These are phyloP conservation scores for Macrophomina tecta DNA, from an alignment of 2,329 filamentous ascomycete genomes.

Conservation along the genomic window DNA sequence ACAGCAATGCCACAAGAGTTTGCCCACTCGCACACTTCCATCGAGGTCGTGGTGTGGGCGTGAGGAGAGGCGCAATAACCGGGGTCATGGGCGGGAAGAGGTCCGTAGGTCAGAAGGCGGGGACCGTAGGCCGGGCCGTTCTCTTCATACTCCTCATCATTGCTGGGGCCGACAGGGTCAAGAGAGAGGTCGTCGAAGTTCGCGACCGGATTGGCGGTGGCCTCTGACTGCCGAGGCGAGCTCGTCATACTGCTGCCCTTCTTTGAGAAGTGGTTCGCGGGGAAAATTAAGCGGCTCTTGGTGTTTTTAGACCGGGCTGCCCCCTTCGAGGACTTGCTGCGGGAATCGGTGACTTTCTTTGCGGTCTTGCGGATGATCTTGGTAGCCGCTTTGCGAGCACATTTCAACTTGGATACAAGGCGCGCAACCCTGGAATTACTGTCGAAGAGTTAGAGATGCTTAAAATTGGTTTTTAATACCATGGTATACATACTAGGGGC, in stretches of 20 bases:
- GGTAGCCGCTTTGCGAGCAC: background rate
- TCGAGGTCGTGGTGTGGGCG: background rate
- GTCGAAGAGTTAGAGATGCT: background rate
- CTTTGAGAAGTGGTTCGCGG: too few relatives aligned
- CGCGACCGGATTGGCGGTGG: too few relatives aligned
- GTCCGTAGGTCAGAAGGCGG: background rate
- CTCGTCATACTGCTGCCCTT: too few relatives aligned
- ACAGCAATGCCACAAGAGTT: background rate
- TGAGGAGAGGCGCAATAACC: background rate
- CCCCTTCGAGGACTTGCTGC: background rate
- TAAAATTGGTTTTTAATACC: background rate
- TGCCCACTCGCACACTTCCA: slow-evolving; percentile 9
- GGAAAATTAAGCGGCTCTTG: too few relatives aligned
- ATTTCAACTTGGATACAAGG: background rate
- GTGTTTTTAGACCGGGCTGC: too few relatives aligned
- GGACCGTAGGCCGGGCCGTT: background rate
- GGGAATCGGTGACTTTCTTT: too few relatives aligned
- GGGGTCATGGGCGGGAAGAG: background rate
- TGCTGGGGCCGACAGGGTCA: background rate
- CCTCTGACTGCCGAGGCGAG: too few relatives aligned
- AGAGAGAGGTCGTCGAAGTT: background rate
- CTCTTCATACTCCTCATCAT: background rate
- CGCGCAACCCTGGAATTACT: background rate
- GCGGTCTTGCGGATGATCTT: background rate
- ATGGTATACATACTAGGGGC: background rate